phyloP scores from a whole-genome alignment of 768 basidiomycete genomes.

The Amanita muscaria region DNA sequence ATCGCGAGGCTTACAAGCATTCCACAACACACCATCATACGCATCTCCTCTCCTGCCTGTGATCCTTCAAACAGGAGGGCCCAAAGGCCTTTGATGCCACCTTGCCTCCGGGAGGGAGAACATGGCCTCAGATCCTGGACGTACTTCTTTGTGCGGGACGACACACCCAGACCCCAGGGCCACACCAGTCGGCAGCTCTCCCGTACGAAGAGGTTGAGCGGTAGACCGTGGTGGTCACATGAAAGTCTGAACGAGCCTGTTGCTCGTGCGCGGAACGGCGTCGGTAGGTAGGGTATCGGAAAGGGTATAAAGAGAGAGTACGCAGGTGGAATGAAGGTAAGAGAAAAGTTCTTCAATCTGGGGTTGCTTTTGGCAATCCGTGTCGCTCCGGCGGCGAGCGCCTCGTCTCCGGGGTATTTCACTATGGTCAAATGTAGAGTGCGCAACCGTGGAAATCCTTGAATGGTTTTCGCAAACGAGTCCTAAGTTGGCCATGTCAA shows the following conservation, averaged over 20 bases:
- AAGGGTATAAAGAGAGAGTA: slow-evolving; percentile 43
- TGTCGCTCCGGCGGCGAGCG: slow-evolving; percentile 47
- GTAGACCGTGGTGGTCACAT: slow-evolving; percentile 58
- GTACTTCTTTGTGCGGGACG: slow-evolving; percentile 28
- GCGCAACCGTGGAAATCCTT: slow-evolving; percentile 54
- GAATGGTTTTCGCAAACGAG: slow-evolving; percentile 52
- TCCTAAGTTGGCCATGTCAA: slow-evolving; percentile 29
- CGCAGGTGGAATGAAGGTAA: slow-evolving; percentile 53
- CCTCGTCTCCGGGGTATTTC: slow-evolving; percentile 54
- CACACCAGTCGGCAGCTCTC: slow-evolving; percentile 40
- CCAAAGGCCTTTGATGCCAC: slow-evolving; percentile 31
- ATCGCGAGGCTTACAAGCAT: slow-evolving; percentile 39
- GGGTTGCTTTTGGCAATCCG: slow-evolving; percentile 61
- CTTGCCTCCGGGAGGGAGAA: slow-evolving; percentile 28
- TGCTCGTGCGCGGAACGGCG: slow-evolving; percentile 34
- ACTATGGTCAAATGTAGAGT: slow-evolving; percentile 58
- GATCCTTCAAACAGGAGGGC: slow-evolving; percentile 47
- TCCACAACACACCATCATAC: slow-evolving; percentile 47
- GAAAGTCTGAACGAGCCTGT: slow-evolving; percentile 50
- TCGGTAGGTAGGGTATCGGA: slow-evolving; percentile 31
- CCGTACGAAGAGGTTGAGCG: slow-evolving; percentile 39
- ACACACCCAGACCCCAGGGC: slow-evolving; percentile 40
- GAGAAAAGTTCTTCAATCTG: slow-evolving; percentile 51
- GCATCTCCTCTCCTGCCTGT: slow-evolving; percentile 60
- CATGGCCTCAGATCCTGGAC: slow-evolving; percentile 32